Percentiles rank a stretch among this genome's conserved stretches.
Conservation (phyloP, 257 asterid genomes). For the Rubia yunnanensis region DNA sequence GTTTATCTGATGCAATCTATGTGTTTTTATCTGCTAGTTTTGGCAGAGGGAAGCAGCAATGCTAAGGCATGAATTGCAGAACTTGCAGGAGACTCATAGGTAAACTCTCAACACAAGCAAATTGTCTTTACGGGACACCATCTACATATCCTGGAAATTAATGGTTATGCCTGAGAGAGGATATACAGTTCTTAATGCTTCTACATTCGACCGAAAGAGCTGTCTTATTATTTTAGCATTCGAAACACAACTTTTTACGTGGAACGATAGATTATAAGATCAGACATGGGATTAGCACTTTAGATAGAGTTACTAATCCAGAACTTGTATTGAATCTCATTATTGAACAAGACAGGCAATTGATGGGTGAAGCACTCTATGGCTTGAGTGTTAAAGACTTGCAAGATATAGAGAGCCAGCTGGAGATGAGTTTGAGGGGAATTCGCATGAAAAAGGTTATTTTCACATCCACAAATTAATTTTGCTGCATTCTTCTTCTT, state of each 20-base stretch:
- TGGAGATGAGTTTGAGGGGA: slow-evolving; percentile 53
- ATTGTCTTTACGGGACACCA: too few relatives aligned
- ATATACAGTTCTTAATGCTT: not conserved
- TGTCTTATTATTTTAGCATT: too few relatives aligned
- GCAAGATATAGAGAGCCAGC: slow-evolving; percentile 58
- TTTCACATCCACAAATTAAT: not conserved
- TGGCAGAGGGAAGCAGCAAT: slow-evolving; percentile 84
- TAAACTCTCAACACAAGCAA: slow-evolving; percentile 16
- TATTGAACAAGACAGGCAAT: slow-evolving; percentile 39
- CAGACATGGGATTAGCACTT: too few relatives aligned
- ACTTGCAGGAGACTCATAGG: slow-evolving; percentile 67
- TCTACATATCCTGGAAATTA: too few relatives aligned
- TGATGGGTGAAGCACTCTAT: slow-evolving; percentile 74
- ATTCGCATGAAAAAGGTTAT: slow-evolving; percentile 61
- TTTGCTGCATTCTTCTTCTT: not conserved
- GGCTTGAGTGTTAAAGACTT: slow-evolving; percentile 61
- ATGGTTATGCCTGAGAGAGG: too few relatives aligned
- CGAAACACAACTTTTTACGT: too few relatives aligned
- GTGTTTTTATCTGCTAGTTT: slow-evolving; percentile 37
- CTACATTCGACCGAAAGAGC: too few relatives aligned
- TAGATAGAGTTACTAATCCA: too few relatives aligned
- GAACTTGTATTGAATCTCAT: too few relatives aligned
- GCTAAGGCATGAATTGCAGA: slow-evolving; percentile 57
- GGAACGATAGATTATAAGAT: too few relatives aligned
- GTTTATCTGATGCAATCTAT: slow-evolving; percentile 9